phyloP scores from a whole-genome alignment of 768 basidiomycete genomes.

The Tremella yokohamensis region DNA sequence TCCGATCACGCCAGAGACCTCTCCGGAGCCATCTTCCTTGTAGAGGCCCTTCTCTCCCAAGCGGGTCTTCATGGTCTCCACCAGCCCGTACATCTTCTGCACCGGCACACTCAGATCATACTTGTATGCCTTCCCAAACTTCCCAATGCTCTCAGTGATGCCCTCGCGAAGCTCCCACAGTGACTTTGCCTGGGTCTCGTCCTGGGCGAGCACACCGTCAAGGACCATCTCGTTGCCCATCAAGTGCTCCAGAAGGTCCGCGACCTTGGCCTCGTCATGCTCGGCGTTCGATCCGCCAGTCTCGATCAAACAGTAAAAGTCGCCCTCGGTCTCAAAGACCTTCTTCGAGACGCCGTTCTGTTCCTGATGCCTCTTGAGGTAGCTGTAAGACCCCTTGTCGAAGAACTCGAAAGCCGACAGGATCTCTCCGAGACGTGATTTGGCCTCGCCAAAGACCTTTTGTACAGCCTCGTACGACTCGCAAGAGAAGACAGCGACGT shows the following conservation, averaged over 20 bases:
- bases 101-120: slow-evolving; percentile 92
- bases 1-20: slow-evolving; percentile 78
- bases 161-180: slow-evolving; percentile 91
- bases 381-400: slow-evolving; percentile 65
- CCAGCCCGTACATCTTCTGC: slow-evolving; percentile 76
- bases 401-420: slow-evolving; percentile 97
- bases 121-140: slow-evolving; percentile 86
- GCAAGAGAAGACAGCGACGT: slow-evolving; percentile 86
- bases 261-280: slow-evolving; percentile 93
- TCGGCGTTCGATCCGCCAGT: slow-evolving; percentile 88
- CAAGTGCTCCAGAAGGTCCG: slow-evolving; percentile 69
- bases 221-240: slow-evolving; percentile 73
- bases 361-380: slow-evolving; percentile 56
- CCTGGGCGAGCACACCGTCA: slow-evolving; percentile 88
- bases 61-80: slow-evolving; percentile 72
- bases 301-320: slow-evolving; percentile 83
- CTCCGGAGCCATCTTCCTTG: slow-evolving; percentile 58
- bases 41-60: slow-evolving; percentile 55
- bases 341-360: slow-evolving; percentile 66
- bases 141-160: slow-evolving; percentile 84
- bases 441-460: slow-evolving; percentile 75
- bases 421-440: slow-evolving; percentile 82
- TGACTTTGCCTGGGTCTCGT: slow-evolving; percentile 78
- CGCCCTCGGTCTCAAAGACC: slow-evolving; percentile 72
- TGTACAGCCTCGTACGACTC: slow-evolving; percentile 82